Conservation (phyloP, 2,329 filamentous ascomycete species). For the Mycocentrospora acerina region DNA sequence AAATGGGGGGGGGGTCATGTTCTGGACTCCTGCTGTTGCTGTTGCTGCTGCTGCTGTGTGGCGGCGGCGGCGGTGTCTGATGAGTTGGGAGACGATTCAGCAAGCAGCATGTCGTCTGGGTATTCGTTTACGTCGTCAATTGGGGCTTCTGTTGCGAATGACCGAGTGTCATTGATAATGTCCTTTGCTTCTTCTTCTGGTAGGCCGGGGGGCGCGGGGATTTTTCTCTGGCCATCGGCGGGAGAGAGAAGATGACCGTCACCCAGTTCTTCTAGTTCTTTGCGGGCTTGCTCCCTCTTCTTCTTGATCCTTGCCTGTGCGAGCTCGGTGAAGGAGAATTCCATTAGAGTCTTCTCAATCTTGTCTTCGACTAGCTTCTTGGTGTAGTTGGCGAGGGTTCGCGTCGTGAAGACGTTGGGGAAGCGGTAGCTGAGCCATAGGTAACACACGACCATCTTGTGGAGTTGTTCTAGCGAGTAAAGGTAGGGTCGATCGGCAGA, state of each 20-base stretch:
- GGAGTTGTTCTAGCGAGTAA: conserved; percentile 70
- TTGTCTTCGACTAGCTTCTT: conserved; percentile 75
- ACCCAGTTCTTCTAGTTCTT: no score
- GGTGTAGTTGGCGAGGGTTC: conserved; percentile 74
- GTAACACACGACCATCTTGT: conserved; percentile 81
- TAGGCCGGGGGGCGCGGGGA: conserved; percentile 8
- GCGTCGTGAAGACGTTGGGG: conserved; percentile 73
- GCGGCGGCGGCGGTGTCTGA: no score
- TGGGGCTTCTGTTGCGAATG: conserved; percentile 5
- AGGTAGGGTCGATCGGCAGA: conserved; percentile 60
- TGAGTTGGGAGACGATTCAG: no score
- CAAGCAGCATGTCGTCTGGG: no score
- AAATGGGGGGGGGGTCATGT: no score
- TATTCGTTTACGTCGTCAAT: conserved; percentile 19
- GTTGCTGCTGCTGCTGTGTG: no score
- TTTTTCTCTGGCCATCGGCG: no score
- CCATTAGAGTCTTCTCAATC: conserved; percentile 65
- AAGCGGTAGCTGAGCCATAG: conserved; percentile 93
- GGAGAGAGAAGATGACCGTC: no score
- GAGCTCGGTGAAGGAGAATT: conserved; percentile 52
- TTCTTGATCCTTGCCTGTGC: conserved; percentile 6
- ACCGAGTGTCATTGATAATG: conserved; percentile 15
- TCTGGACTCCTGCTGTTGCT: no score
- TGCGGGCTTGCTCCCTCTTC: conserved; percentile 8
- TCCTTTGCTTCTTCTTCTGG: conserved; percentile 14